phyloP scores from a whole-genome alignment of 495 filamentous ascomycete species.

The Talaromyces proteolyticus region DNA sequence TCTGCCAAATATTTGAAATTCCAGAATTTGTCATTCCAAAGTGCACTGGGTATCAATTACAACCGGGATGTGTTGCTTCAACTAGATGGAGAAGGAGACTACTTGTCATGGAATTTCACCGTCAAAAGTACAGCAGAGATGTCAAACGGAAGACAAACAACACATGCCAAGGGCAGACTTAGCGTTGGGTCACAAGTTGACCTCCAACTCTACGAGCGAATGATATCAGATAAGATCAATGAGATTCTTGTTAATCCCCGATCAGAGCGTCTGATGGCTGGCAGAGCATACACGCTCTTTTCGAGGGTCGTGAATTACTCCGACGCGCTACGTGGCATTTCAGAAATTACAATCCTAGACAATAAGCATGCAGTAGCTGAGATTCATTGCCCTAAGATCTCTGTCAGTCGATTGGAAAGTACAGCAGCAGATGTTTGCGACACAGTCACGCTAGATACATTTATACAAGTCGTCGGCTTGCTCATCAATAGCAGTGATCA shows the following conservation, averaged over 20 bases:
- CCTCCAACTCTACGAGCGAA: slow-evolving; percentile 4
- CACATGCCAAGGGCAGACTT: slow-evolving; percentile 1
- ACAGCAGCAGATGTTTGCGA: slow-evolving; percentile 16
- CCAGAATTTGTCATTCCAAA: slow-evolving; percentile 13
- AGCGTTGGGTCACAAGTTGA: neutral
- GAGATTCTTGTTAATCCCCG: slow-evolving; percentile 1
- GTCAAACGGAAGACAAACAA: neutral
- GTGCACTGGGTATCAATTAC: slow-evolving; percentile 12
- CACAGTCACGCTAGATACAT: slow-evolving; percentile 20
- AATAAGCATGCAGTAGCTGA: slow-evolving; percentile 15
- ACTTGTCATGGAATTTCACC: slow-evolving; percentile 3
- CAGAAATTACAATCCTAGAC: slow-evolving; percentile 12
- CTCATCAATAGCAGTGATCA: slow-evolving; percentile 21
- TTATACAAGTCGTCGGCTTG: slow-evolving; percentile 29
- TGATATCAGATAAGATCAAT: slow-evolving; percentile 1
- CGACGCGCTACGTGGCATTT: slow-evolving; percentile 15
- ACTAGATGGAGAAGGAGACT: slow-evolving; percentile 7
- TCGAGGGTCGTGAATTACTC: slow-evolving; percentile 20
- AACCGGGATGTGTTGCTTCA: slow-evolving; percentile 9
- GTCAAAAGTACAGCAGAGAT: neutral
- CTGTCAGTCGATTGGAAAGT: slow-evolving; percentile 9
- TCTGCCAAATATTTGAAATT: slow-evolving; percentile 7
- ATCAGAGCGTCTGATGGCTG: slow-evolving; percentile 9
- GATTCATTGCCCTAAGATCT: slow-evolving; percentile 6
- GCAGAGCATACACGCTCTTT: slow-evolving; percentile 18